A percentile compares a stretch with the other conserved stretches of the same genome.
These are phyloP conservation scores for Pseudopyrenochaeta lycopersici DNA, from an alignment of 2,329 filamentous ascomycete species.

Conservation along the genomic window DNA sequence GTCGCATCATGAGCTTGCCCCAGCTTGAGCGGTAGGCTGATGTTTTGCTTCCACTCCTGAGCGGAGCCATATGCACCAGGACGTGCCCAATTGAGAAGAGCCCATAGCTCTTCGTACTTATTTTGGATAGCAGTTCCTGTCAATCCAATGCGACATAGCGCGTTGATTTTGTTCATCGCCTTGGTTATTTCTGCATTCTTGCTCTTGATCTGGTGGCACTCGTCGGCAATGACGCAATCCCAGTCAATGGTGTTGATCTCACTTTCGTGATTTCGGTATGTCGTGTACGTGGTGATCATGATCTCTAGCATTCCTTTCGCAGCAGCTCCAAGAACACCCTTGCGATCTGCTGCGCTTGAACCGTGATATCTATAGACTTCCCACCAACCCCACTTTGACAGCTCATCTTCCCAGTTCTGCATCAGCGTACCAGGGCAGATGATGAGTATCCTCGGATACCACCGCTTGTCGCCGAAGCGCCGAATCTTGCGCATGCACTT, in stretches of 20 bases:
- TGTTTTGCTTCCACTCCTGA: conserved; percentile 78
- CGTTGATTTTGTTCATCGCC: conserved; percentile 89
- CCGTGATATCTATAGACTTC: conserved; percentile 85
- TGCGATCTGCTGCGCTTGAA: conserved; percentile 62
- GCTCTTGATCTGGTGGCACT: conserved; percentile 91
- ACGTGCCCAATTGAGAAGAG: conserved; percentile 93
- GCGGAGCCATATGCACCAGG: conserved; percentile 76
- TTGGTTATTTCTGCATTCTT: conserved; percentile 78
- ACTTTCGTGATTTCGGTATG: conserved; percentile 79
- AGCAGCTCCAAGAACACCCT: conserved; percentile 76
- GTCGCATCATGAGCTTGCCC: conserved; percentile 96
- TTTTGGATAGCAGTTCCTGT: conserved; percentile 98
- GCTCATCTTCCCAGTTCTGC: conserved; percentile 88
- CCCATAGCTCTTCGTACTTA: conserved; percentile 97
- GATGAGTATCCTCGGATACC: conserved; percentile 87
- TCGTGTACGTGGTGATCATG: conserved; percentile 93
- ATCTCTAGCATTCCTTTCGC: conserved; percentile 82
- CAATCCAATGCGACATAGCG: conserved; percentile 89
- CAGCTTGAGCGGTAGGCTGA: conserved; percentile 80
- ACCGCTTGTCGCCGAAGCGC: conserved; percentile 64
- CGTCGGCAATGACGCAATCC: conserved; percentile 94
- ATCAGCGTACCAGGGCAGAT: conserved; percentile 90
- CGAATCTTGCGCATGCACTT: conserved; percentile 91
- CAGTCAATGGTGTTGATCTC: conserved; percentile 86
- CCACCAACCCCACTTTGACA: conserved; percentile 96